Evolutionary conservation across 495 filamentous ascomycete species (phyloP).

Genomic region (Talaromyces ruber): DNA sequence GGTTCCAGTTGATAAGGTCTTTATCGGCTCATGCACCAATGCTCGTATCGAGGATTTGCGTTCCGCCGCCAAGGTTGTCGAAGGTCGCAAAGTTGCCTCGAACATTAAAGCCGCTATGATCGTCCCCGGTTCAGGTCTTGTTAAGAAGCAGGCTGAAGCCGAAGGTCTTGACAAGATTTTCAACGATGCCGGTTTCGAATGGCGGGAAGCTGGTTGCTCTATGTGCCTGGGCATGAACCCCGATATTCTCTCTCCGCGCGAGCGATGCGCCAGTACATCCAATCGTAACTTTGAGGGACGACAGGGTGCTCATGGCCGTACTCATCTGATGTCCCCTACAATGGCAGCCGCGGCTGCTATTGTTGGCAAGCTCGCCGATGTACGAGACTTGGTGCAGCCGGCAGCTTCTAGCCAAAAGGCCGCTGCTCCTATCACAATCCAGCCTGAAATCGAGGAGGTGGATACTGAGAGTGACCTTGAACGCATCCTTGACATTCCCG

Average conservation of each 20-base stretch:
- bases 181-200: slow-evolving; percentile 86
- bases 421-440: slow-evolving; percentile 44
- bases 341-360: slow-evolving; percentile 93
- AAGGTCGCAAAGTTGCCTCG: slow-evolving; percentile 72
- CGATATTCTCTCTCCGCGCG: slow-evolving; percentile 88
- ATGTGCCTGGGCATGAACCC: slow-evolving; percentile 99
- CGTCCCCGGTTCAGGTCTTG: slow-evolving; percentile 88
- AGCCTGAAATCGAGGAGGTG: slow-evolving; percentile 63
- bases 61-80: slow-evolving; percentile 74
- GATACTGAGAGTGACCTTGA: slow-evolving; percentile 71
- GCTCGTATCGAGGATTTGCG: slow-evolving; percentile 93
- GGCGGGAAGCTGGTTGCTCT: slow-evolving; percentile 94
- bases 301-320: slow-evolving; percentile 87
- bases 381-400: slow-evolving; percentile 63
- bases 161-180: slow-evolving; percentile 95
- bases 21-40: slow-evolving; percentile 98
- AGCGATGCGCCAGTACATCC: slow-evolving; percentile 89
- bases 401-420: slow-evolving; percentile 51
- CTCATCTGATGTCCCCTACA: slow-evolving; percentile 92
- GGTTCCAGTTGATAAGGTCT: slow-evolving; percentile 85
- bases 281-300: slow-evolving; percentile 98
- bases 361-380: slow-evolving; percentile 82
- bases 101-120: slow-evolving; percentile 94
- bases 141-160: slow-evolving; percentile 86
- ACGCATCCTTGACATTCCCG: slow-evolving; percentile 66